Percentiles rank a stretch among this genome's conserved stretches.
Evolutionary conservation across 352 stramenopile genomes (phyloP).

Genomic region (Pythium sukuiense): DNA sequence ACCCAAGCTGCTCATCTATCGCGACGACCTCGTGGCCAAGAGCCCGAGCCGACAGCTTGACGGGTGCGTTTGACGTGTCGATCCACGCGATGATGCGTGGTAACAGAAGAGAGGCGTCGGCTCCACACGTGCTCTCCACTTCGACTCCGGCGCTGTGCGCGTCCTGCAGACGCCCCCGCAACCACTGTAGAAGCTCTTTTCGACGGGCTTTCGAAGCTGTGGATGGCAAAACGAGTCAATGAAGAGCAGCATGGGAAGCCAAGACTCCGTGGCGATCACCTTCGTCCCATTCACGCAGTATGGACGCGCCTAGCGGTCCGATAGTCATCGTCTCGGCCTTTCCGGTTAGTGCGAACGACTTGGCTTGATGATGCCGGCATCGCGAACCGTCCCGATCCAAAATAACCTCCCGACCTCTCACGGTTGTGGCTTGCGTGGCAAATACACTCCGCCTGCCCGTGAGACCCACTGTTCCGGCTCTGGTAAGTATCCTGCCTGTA

Average conservation of each 20-base stretch:
- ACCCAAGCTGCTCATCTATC: conserved; percentile 50
- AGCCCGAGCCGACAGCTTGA: not conserved
- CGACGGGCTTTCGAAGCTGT: conserved; percentile 50
- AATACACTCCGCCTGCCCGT: conserved; percentile 74
- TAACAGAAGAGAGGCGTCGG: conserved; percentile 54
- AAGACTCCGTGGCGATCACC: conserved; percentile 26
- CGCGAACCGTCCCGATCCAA: conserved; percentile 3
- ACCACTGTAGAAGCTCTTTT: conserved; percentile 57
- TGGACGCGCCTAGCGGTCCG: conserved; percentile 6
- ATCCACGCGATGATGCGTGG: conserved; percentile 69
- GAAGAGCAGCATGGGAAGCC: not conserved
- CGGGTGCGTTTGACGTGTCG: conserved; percentile 36
- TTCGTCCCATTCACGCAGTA: conserved; percentile 73
- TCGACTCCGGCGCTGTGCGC: conserved; percentile 7
- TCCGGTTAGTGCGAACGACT: too few species aligned
- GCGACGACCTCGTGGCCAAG: conserved; percentile 12
- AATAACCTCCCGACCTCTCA: conserved; percentile 11
- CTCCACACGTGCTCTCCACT: conserved; percentile 47
- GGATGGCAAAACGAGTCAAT: not conserved
- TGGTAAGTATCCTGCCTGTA: conserved; percentile 65
- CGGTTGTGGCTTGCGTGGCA: conserved; percentile 44
- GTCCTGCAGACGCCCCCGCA: conserved; percentile 34
- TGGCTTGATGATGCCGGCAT: not conserved
- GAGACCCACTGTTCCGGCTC: conserved; percentile 76
- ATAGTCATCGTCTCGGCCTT: not conserved